Evolutionary conservation across 129 eudicot species (phyloP).

Genomic region (Scalesia atractyloides): DNA sequence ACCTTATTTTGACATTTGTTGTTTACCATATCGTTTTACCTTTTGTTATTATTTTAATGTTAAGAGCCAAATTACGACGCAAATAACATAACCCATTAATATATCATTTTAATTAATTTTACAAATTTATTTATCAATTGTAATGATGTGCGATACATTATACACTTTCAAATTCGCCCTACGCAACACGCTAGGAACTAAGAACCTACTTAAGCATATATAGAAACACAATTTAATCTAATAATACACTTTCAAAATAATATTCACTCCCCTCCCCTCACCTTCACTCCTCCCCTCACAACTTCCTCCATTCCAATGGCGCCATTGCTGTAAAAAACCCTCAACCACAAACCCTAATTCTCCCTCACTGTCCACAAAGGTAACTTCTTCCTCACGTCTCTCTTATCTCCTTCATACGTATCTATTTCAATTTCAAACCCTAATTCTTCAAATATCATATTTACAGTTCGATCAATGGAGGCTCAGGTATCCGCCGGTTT

Average conservation of each 20-base stretch:
- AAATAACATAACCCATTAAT: too few relatives aligned
- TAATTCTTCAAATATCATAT: neutral
- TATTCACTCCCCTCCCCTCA: neutral
- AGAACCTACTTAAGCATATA: too few relatives aligned
- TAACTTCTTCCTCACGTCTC: neutral
- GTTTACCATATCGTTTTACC: too few relatives aligned
- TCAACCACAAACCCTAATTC: neutral
- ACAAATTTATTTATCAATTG: too few relatives aligned
- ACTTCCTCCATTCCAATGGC: constrained; percentile 10
- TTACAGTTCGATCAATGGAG: constrained; percentile 20
- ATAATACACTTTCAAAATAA: neutral
- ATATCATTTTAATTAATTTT: too few relatives aligned
- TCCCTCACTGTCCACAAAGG: neutral
- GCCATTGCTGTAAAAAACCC: neutral
- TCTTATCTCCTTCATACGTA: neutral
- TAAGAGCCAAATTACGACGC: too few relatives aligned
- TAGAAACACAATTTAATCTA: neutral
- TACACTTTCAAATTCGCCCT: too few relatives aligned
- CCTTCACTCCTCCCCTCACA: neutral
- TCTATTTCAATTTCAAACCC: constrained; percentile 19
- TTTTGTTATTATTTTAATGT: too few relatives aligned
- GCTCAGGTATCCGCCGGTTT: neutral
- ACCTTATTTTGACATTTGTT: too few relatives aligned
- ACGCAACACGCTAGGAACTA: too few relatives aligned
- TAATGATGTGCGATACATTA: too few relatives aligned